Conservation (phyloP, 495 filamentous ascomycete genomes). For the Chaetomium cochliodes region DNA sequence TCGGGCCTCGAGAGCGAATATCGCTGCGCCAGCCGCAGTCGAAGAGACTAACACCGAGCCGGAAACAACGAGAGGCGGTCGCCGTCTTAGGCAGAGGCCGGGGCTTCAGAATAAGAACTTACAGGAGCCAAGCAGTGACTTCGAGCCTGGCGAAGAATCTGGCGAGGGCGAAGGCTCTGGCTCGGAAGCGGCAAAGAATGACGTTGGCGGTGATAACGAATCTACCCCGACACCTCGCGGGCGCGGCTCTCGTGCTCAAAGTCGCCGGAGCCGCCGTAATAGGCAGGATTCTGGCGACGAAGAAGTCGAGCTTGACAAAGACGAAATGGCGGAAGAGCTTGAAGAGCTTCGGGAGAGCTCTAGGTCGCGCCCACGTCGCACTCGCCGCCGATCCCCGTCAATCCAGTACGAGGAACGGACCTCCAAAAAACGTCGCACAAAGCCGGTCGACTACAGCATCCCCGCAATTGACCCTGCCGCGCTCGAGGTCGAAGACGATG, state of each 20-base stretch:
- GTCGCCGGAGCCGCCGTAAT: constrained; percentile 39
- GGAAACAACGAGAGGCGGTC: constrained; percentile 29
- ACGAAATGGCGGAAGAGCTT: constrained; percentile 80
- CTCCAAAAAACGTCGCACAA: constrained; percentile 41
- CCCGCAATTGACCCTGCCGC: constrained; percentile 68
- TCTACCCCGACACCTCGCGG: constrained; percentile 41
- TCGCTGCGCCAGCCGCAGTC: constrained; percentile 24
- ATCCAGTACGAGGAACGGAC: constrained; percentile 54
- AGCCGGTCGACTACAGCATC: constrained; percentile 55
- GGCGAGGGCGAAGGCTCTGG: constrained; percentile 51
- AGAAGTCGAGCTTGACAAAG: constrained; percentile 61
- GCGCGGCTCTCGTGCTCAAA: constrained; percentile 38
- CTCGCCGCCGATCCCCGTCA: constrained; percentile 55
- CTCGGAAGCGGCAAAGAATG: constrained; percentile 41
- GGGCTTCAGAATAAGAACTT: constrained; percentile 42
- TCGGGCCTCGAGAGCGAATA: constrained; percentile 43
- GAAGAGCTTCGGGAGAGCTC: constrained; percentile 58
- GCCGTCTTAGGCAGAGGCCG: constrained; percentile 51
- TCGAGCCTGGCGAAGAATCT: constrained; percentile 71
- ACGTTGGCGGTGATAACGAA: constrained; percentile 39
- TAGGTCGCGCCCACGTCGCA: constrained; percentile 49
- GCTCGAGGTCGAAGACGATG: constrained; percentile 65
- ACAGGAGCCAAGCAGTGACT: constrained; percentile 77
- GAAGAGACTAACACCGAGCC: constrained; percentile 38
- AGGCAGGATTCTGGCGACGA: constrained; percentile 51